Evolutionary conservation across 2,329 filamentous ascomycete species (phyloP).

Genomic region (Colletotrichum sp.): DNA sequence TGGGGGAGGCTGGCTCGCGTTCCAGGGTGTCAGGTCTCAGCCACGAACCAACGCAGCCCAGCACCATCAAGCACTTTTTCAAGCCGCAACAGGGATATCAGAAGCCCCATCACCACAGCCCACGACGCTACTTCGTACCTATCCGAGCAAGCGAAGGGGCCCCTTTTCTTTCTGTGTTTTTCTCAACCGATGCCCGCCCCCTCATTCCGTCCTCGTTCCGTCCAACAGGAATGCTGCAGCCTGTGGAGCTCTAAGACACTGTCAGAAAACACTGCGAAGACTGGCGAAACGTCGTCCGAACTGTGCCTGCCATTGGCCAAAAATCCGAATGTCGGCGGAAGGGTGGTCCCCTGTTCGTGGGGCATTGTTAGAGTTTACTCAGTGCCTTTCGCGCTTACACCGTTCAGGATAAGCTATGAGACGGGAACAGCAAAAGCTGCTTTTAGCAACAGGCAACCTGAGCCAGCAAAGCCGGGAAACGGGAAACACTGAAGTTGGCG

Average conservation of each 20-base stretch:
- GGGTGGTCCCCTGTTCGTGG: not conserved
- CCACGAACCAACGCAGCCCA: not conserved
- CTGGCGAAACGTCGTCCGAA: not conserved
- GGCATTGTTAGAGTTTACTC: constrained; percentile 1
- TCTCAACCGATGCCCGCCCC: not conserved
- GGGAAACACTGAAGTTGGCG: not conserved
- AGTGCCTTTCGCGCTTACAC: not conserved
- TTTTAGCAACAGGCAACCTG: not conserved
- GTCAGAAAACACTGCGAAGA: not conserved
- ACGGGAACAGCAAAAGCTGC: constrained; percentile 4
- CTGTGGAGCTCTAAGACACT: not conserved
- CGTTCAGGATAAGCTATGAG: not conserved
- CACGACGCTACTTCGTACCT: not conserved
- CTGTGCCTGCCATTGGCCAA: not conserved
- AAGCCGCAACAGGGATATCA: constrained; percentile 14
- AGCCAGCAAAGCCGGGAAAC: not conserved
- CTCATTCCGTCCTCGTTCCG: not conserved
- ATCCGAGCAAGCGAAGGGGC: not conserved
- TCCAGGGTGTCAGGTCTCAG: constrained; percentile 16
- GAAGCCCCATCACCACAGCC: not conserved
- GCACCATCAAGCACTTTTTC: not conserved
- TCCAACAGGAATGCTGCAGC: not conserved
- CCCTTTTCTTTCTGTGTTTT: not conserved
- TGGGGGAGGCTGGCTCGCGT: not conserved
- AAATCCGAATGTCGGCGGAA: not conserved